Conservation (phyloP, 192 early-diverging fungal species). For the Mycoemilia scoparia region DNA sequence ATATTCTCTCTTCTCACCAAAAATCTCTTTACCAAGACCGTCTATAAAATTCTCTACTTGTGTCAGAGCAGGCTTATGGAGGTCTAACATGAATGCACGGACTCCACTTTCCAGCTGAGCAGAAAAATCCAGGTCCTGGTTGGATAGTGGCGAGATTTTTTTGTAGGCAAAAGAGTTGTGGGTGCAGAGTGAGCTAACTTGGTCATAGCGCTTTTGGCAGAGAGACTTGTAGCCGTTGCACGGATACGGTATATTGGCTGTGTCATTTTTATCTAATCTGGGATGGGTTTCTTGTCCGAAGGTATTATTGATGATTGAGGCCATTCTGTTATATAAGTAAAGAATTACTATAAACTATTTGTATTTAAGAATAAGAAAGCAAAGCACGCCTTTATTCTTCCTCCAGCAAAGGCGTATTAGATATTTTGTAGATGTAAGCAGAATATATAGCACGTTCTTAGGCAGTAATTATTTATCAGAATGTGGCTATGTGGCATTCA, state of each 20-base stretch:
- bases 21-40: neutral
- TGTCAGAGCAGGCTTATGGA: constrained; percentile 6
- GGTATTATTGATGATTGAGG: too few relatives aligned
- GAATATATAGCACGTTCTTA: too few relatives aligned
- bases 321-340: too few relatives aligned
- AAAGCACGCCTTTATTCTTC: too few relatives aligned
- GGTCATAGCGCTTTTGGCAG: constrained; percentile 41
- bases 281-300: too few relatives aligned
- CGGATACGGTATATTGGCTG: neutral
- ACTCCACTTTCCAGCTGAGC: constrained; percentile 60
- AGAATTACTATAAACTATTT: too few relatives aligned
- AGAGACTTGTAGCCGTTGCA: constrained; percentile 51
- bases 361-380: too few relatives aligned
- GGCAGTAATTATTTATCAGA: too few relatives aligned
- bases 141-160: constrained; percentile 28
- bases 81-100: constrained; percentile 53
- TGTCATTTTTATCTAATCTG: too few relatives aligned
- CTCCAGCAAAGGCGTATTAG: too few relatives aligned
- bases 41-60: neutral
- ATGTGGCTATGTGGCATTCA: too few relatives aligned
- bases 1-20: neutral
- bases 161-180: constrained; percentile 52
- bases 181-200: constrained; percentile 46
- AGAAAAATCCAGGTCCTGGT: constrained; percentile 40
- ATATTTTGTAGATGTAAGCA: too few relatives aligned